Conservation (phyloP, 2,329 filamentous ascomycete species). For the Erysiphe neolycopersici region DNA sequence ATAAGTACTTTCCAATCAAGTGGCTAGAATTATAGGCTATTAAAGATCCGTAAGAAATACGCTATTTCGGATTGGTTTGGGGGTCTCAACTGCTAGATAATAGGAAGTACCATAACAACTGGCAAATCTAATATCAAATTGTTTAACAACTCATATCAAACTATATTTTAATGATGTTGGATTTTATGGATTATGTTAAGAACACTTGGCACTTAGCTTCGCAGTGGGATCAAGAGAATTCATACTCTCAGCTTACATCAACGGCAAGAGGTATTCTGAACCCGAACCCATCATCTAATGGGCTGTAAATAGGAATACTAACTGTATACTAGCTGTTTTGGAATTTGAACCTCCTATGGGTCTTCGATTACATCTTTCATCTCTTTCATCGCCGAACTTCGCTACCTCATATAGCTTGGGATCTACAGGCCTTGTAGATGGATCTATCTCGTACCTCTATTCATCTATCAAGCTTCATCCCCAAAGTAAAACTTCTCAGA, state of each 20-base stretch:
- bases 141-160: too few relatives aligned
- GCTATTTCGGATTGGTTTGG: too few relatives aligned
- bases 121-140: too few relatives aligned
- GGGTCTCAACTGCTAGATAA: too few relatives aligned
- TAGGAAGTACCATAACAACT: too few relatives aligned
- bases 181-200: conserved; percentile 95
- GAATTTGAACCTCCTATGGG: conserved; percentile 72
- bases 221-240: conserved; percentile 77
- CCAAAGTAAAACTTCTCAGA: conserved; percentile 42
- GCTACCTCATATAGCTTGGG: conserved; percentile 83
- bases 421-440: conserved; percentile 74
- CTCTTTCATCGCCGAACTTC: conserved; percentile 76
- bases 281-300: conserved; percentile 3
- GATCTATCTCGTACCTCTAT: conserved; percentile 91
- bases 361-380: conserved; percentile 64
- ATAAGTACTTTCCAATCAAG: too few relatives aligned
- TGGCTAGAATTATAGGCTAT: too few relatives aligned
- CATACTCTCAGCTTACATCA: conserved; percentile 62
- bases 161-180: conserved; percentile 34
- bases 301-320: conserved; percentile 2
- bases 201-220: conserved; percentile 68
- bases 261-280: conserved; percentile 41
- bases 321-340: conserved; percentile 36
- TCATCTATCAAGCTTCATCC: conserved; percentile 52
- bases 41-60: too few relatives aligned